Percentiles rank a stretch among this genome's conserved stretches.
phyloP scores from a whole-genome alignment of 116 monocot genomes.

The Trichopus zeylanicus region DNA sequence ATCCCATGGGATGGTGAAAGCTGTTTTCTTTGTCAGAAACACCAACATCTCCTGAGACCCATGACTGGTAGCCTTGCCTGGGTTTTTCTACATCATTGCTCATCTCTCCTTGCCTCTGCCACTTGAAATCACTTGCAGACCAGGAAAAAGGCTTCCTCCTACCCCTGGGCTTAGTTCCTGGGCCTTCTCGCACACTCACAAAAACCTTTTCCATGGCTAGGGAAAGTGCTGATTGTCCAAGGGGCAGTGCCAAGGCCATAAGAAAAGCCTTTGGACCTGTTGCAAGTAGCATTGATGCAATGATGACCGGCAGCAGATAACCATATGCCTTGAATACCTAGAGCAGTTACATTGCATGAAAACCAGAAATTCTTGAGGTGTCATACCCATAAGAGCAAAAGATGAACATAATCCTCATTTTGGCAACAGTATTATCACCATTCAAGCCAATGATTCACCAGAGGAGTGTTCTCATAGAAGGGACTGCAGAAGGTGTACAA shows the following conservation, averaged over 20 bases:
- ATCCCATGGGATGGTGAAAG: slow-evolving; percentile 59
- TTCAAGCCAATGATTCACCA: too few relatives aligned
- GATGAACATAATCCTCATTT: too few relatives aligned
- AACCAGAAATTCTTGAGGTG: too few relatives aligned
- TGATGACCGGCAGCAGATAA: slow-evolving; percentile 64
- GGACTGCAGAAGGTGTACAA: too few relatives aligned
- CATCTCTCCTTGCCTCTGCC: slow-evolving; percentile 17
- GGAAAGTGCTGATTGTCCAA: slow-evolving; percentile 73
- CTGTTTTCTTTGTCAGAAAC: slow-evolving; percentile 1
- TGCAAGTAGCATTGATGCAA: slow-evolving; percentile 73
- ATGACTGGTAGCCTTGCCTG: slow-evolving; percentile 29
- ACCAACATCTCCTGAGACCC: slow-evolving; percentile 20
- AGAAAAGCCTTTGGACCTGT: slow-evolving; percentile 88
- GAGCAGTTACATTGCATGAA: background rate
- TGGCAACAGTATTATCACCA: too few relatives aligned
- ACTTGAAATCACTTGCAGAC: slow-evolving; percentile 16
- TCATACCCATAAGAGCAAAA: too few relatives aligned
- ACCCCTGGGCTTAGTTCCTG: slow-evolving; percentile 12
- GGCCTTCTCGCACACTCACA: slow-evolving; percentile 24
- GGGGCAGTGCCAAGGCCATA: slow-evolving; percentile 78
- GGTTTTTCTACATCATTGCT: background rate
- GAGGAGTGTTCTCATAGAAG: too few relatives aligned
- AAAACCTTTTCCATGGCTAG: slow-evolving; percentile 51
- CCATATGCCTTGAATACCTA: slow-evolving; percentile 88
- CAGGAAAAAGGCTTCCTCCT: slow-evolving; percentile 26